Evolutionary conservation across 352 stramenopile genomes (phyloP), one percentile per base, ranked within the genome.

Genomic region (Globisporangium abappressorium): DNA sequence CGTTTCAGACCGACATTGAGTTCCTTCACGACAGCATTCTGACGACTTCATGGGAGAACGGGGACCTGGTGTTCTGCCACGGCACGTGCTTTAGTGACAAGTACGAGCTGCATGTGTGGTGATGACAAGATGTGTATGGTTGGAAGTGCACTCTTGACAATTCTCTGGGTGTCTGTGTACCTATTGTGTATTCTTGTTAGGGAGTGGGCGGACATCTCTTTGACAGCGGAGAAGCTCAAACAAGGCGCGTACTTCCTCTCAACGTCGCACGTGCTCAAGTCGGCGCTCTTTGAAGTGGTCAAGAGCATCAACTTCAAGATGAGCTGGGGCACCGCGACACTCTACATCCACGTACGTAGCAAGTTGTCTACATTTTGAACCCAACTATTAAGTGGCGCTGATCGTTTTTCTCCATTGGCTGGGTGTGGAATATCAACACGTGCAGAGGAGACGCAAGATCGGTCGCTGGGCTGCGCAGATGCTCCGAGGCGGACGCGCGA

Each of bases 181-280:
- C 24, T 33, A 41, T 12, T 58, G 53, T 24, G 5, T 65, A 5
- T 51, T 51, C 3, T 36, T 56, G 34, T 14, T 36, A 95, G 87
- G 33, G 85, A 94, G 56, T 96, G 88, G 88, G 60, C 73, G 1
- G 77, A 90, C 58, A 94, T 96, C 68, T 94, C 85, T 65, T 65
- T 92, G 51, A 74, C 79, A 5, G 86, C 88, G 2, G 88, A 96
- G 63, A 82, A 91, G 67, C 77, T 96, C 33, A 94, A 93, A 70
- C 88, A 96, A 64, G 88, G 88, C 56, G 78, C 86, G 22, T 96
- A 80, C 74, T 93, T 96, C 62, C 75, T 96, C 53, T 94, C 88
- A 34, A 92, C 86, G 54, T 93, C 85, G 3, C 86, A 94, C 54
- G 70, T 96, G 54, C 69, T 96, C 30, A 73, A 82, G 22, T 91